A percentile compares a stretch with the other conserved stretches of the same genome.
Conservation (phyloP, 164 flowering plant species). For the Taxillus chinensis region DNA sequence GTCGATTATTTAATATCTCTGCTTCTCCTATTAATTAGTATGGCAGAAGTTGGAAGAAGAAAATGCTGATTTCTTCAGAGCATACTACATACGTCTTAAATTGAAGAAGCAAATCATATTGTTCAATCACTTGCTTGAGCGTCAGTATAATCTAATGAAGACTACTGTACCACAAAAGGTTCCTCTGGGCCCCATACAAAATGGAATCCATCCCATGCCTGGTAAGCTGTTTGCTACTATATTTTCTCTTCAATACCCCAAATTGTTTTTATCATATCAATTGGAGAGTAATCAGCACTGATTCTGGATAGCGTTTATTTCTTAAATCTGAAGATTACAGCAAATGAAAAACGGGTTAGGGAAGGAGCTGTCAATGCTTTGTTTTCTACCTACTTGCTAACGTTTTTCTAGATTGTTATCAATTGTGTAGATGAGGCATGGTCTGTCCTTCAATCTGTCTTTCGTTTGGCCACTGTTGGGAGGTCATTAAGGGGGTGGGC, state of each 20-base stretch:
- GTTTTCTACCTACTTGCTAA: too few relatives aligned
- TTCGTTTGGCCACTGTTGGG: too few relatives aligned
- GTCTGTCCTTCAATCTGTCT: too few relatives aligned
- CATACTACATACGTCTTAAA: constrained; percentile 83
- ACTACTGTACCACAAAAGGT: constrained; percentile 61
- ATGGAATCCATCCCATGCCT: constrained; percentile 94
- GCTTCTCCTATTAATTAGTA: constrained; percentile 30
- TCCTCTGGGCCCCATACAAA: constrained; percentile 80
- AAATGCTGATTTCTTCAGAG: constrained; percentile 93
- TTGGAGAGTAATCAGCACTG: not conserved
- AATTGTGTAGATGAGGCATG: too few relatives aligned
- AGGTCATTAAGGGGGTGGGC: too few relatives aligned
- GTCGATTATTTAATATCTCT: not conserved
- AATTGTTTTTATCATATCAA: not conserved
- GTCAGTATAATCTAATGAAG: constrained; percentile 77
- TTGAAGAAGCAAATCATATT: constrained; percentile 84
- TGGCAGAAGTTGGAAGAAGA: constrained; percentile 99
- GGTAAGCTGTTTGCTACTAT: constrained; percentile 31
- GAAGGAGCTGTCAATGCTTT: not conserved
- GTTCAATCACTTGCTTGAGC: constrained; percentile 89
- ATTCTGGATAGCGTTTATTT: not conserved
- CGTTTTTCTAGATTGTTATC: too few relatives aligned
- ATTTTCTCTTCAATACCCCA: not conserved
- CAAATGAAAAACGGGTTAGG: not conserved
- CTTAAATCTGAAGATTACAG: not conserved